Base-by-base conservation (phyloP, 2,329 filamentous ascomycete genomes). In the Colletotrichum zoysiae region DNA sequence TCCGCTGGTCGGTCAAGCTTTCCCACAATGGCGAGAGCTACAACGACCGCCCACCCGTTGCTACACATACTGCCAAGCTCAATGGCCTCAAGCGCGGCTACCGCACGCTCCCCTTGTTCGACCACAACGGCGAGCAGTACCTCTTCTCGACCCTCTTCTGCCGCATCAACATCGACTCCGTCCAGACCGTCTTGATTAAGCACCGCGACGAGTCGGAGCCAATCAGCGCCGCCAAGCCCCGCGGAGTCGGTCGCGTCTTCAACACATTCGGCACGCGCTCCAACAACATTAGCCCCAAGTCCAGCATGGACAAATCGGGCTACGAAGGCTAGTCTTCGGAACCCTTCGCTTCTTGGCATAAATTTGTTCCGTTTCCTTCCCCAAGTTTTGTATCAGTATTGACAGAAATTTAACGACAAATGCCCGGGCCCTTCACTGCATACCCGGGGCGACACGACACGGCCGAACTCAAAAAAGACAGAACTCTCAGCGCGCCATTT, bases 111-210 rank as follows among this genome's bases (percentile, higher is more conserved):
- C 96, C 95, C 14, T 87, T 99, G 20, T 92, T 94, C 80, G 95
- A 98, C 82, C 88, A 90, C 67, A 93, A 94, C 74, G 96, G 95
- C 73, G 95, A 98, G 77, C 94, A 95, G 77, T 98, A 97, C 80
- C 87, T 98, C 55, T 98, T 98, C 82, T 97, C 96, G 2, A 97
- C 95, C 14, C 86, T 99, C 20, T 97, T 98, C 81, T 97, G 95
- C 84, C 92, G 91, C 78, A 93, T 98, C 82, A 91, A 91, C 76
- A 92, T 89, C 40, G 86, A 88, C 50, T 84, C 86, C 18, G 83
- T 88, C 48, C 88, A 87, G 57, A 88, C 86, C 73, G 85, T 88
- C 74, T 87, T 89, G 75, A 84, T 91, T 57, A 83, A 88, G 58
- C 82, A 85, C 74, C 79, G 84, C 57, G 77, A 74, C 55, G 83